A percentile compares a stretch with the other conserved stretches of the same genome.
phyloP scores from a whole-genome alignment of 2,329 filamentous ascomycete genomes.

The Penicillium brasilianum region DNA sequence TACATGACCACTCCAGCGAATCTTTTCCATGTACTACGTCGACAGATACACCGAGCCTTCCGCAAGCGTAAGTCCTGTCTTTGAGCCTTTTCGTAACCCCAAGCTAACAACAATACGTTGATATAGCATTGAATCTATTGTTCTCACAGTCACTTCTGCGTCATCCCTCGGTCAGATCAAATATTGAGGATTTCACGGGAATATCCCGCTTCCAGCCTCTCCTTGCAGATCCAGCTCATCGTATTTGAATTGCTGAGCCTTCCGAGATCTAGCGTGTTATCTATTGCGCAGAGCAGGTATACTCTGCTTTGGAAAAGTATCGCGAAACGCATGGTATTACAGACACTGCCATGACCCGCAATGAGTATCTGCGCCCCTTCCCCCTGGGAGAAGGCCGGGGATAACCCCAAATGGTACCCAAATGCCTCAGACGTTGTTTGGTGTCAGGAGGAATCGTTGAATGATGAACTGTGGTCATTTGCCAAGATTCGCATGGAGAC shows the following conservation, averaged over 20 bases:
- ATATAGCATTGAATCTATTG: slow-evolving; percentile 84
- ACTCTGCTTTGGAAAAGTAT: slow-evolving; percentile 85
- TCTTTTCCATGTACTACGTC: slow-evolving; percentile 89
- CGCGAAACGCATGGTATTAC: slow-evolving; percentile 82
- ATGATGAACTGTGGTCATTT: slow-evolving; percentile 94
- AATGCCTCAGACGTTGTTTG: slow-evolving; percentile 97
- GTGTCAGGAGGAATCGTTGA: slow-evolving; percentile 96
- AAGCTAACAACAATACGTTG: not conserved
- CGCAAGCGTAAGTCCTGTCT: slow-evolving; percentile 79
- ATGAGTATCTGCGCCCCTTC: slow-evolving; percentile 98
- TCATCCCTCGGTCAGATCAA: slow-evolving; percentile 86
- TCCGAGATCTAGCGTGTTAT: slow-evolving; percentile 92
- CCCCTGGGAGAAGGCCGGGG: slow-evolving; percentile 91
- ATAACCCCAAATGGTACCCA: slow-evolving; percentile 93
- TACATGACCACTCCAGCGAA: slow-evolving; percentile 95
- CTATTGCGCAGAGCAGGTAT: slow-evolving; percentile 93
- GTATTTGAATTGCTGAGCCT: slow-evolving; percentile 72
- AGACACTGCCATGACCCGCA: slow-evolving; percentile 90
- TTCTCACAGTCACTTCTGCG: slow-evolving; percentile 96
- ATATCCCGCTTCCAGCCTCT: slow-evolving; percentile 95
- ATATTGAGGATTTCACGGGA: slow-evolving; percentile 86
- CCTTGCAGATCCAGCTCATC: slow-evolving; percentile 87
- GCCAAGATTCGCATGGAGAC: slow-evolving; percentile 95
- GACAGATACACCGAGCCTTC: slow-evolving; percentile 98
- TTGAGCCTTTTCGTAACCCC: not conserved